These are phyloP conservation scores for Shiraia sp. DNA, from an alignment of 2,329 filamentous ascomycete species.

Conservation along the genomic window DNA sequence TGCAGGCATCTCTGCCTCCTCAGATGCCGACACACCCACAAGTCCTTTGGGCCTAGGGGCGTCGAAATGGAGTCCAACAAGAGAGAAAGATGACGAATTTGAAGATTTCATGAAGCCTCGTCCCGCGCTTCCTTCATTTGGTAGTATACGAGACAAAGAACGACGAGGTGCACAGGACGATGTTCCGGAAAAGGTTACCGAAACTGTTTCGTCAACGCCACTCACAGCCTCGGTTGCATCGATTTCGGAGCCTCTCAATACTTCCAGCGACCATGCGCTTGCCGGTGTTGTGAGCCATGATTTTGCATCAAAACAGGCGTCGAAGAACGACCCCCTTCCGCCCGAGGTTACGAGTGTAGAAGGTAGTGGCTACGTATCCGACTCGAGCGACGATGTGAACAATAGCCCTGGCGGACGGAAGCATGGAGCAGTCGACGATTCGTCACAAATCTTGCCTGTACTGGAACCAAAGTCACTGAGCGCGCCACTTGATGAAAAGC, in stretches of 20 bases:
- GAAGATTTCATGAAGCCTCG: constrained; percentile 72
- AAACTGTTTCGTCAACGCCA: constrained; percentile 45
- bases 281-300: constrained; percentile 62
- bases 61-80: constrained; percentile 50
- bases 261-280: constrained; percentile 64
- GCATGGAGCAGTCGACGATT: constrained; percentile 11
- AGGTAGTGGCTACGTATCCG: constrained; percentile 65
- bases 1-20: constrained; percentile 51
- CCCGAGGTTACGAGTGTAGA: constrained; percentile 73
- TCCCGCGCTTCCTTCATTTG: constrained; percentile 73
- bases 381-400: constrained; percentile 49
- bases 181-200: constrained; percentile 58
- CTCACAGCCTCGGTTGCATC: constrained; percentile 39
- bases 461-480: constrained; percentile 37
- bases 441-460: constrained; percentile 13
- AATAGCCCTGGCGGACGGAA: constrained; percentile 10
- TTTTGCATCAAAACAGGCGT: constrained; percentile 49
- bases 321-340: constrained; percentile 64
- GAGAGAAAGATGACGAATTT: constrained; percentile 63
- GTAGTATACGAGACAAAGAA: constrained; percentile 70
- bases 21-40: constrained; percentile 20
- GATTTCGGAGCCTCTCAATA: constrained; percentile 48
- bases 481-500: constrained; percentile 15
- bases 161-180: constrained; percentile 50
- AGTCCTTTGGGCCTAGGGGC: constrained; percentile 26